Conservation (phyloP, 768 basidiomycete species). For the Polyporus arcularius region DNA sequence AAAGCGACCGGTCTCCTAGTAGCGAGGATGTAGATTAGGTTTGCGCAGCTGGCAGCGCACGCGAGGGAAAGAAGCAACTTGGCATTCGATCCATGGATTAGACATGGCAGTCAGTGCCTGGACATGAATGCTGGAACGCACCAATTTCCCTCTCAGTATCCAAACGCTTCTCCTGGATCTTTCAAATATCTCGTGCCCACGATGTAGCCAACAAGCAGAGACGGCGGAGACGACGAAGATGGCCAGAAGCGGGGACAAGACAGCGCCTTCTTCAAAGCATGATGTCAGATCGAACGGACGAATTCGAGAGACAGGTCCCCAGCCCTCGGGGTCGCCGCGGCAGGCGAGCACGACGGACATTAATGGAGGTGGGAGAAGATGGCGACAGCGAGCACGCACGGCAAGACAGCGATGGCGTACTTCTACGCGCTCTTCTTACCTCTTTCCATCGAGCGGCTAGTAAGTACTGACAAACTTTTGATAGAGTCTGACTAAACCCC, state of each 20-base stretch:
- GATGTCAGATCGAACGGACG: conserved; percentile 77
- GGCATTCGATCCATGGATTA: background rate
- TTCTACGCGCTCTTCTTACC: background rate
- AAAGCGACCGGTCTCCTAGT: conserved; percentile 43
- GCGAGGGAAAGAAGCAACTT: conserved; percentile 55
- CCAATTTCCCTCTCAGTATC: conserved; percentile 65
- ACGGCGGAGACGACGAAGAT: conserved; percentile 45
- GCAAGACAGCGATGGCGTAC: conserved; percentile 25
- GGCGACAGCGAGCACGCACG: conserved; percentile 25
- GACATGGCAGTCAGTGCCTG: background rate
- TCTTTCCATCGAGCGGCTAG: background rate
- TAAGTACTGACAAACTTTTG: background rate
- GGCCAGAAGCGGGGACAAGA: conserved; percentile 56
- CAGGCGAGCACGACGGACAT: conserved; percentile 17
- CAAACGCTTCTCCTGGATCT: conserved; percentile 50
- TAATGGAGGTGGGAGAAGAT: conserved; percentile 19
- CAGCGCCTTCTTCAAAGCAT: conserved; percentile 77
- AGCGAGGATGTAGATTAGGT: conserved; percentile 41
- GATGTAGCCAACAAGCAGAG: conserved; percentile 37
- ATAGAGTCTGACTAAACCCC: too few relatives aligned
- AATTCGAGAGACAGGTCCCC: conserved; percentile 55
- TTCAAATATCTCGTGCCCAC: conserved; percentile 28
- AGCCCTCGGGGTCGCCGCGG: conserved; percentile 65
- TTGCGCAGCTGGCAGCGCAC: conserved; percentile 44
- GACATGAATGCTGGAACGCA: conserved; percentile 39